A percentile compares a stretch with the other conserved stretches of the same genome.
Evolutionary conservation across 352 stramenopile species (phyloP).

Genomic region (Albugo laibachii): DNA sequence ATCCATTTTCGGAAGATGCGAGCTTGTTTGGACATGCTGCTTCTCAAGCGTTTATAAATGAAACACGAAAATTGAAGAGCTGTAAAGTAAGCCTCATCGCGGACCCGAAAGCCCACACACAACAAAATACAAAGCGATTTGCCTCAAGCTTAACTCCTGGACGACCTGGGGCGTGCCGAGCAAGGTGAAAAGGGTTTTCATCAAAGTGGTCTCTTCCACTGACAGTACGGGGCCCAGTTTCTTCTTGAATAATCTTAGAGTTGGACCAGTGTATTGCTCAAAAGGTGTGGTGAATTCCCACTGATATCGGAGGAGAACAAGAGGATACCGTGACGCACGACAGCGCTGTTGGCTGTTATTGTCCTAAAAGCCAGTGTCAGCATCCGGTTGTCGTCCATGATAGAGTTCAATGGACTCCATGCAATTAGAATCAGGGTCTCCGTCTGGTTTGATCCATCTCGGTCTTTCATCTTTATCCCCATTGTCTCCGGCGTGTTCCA

Average conservation of each 20-base stretch:
- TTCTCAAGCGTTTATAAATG: neutral
- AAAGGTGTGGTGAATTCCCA: slow-evolving; percentile 74
- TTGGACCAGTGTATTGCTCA: slow-evolving; percentile 82
- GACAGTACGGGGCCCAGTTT: slow-evolving; percentile 82
- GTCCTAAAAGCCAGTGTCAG: slow-evolving; percentile 92
- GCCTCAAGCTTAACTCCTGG: slow-evolving; percentile 54
- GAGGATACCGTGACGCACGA: slow-evolving; percentile 10
- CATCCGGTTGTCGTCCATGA: slow-evolving; percentile 96
- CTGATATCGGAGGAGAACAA: slow-evolving; percentile 58
- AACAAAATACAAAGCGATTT: slow-evolving; percentile 89
- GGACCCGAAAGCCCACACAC: slow-evolving; percentile 89
- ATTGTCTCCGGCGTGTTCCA: slow-evolving; percentile 74
- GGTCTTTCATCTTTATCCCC: slow-evolving; percentile 80
- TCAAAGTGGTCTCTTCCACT: slow-evolving; percentile 85
- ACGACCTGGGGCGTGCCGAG: slow-evolving; percentile 75
- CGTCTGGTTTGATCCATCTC: slow-evolving; percentile 95
- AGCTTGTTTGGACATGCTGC: too few species aligned
- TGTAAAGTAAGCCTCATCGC: too few species aligned
- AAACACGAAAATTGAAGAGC: neutral
- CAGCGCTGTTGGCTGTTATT: too few species aligned
- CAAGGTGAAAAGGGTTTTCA: slow-evolving; percentile 90
- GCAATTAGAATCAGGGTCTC: slow-evolving; percentile 95
- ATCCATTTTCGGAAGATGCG: neutral
- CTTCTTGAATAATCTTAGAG: slow-evolving; percentile 87
- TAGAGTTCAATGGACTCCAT: slow-evolving; percentile 95